A percentile compares a stretch with the other conserved stretches of the same genome.
phyloP scores from a whole-genome alignment of 202 grass and related monocot species.

The Panicum hallii region DNA sequence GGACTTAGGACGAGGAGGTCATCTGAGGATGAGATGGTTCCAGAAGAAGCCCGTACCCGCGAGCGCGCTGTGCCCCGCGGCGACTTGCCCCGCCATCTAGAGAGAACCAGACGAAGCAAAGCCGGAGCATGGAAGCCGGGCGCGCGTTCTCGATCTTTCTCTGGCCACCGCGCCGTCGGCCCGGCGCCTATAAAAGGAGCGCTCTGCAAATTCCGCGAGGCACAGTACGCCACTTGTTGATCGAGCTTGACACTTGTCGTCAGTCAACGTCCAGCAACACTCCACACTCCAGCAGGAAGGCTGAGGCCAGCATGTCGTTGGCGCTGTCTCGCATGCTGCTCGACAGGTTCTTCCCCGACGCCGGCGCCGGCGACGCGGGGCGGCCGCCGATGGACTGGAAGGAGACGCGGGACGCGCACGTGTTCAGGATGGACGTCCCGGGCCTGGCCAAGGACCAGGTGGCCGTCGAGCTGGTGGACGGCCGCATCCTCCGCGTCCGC shows the following conservation, averaged over 20 bases:
- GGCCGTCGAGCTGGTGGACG: slow-evolving; percentile 46
- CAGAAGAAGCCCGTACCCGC: slow-evolving; percentile 1
- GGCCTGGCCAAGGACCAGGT: slow-evolving; percentile 52
- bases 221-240: not conserved
- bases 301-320: slow-evolving; percentile 11
- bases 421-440: slow-evolving; percentile 57
- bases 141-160: slow-evolving; percentile 18
- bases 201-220: not conserved
- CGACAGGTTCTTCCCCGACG: slow-evolving; percentile 45
- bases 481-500: slow-evolving; percentile 38
- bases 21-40: not conserved
- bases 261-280: not conserved
- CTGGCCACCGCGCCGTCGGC: not conserved
- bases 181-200: slow-evolving; percentile 12
- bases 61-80: not conserved
- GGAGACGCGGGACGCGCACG: slow-evolving; percentile 61
- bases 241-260: not conserved
- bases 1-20: not conserved
- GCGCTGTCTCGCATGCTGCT: slow-evolving; percentile 37
- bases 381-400: slow-evolving; percentile 58
- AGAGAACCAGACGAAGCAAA: slow-evolving; percentile 24
- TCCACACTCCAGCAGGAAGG: not conserved
- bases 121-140: not conserved
- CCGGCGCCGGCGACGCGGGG: not conserved
- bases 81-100: slow-evolving; percentile 4